phyloP scores from a whole-genome alignment of 441 rosid species.

The Jatropha podagrica region DNA sequence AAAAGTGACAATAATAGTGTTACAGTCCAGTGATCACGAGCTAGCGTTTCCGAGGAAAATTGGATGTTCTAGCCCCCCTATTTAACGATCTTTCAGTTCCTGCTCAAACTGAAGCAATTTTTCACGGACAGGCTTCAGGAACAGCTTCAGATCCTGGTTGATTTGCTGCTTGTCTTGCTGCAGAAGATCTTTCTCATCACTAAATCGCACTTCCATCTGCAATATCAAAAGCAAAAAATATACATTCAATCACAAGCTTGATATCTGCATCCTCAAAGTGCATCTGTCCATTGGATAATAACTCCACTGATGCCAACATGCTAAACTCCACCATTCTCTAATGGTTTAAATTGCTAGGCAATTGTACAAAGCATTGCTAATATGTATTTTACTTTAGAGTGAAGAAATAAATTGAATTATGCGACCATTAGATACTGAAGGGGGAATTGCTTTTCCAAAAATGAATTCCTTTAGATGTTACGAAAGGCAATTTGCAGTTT shows the following conservation, averaged over 20 bases:
- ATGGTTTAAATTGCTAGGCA: background rate
- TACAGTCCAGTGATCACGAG: constrained; percentile 14
- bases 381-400: background rate
- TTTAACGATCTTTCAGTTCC: constrained; percentile 79
- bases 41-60: constrained; percentile 5
- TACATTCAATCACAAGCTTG: background rate
- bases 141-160: constrained; percentile 58
- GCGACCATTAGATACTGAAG: background rate
- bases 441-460: too few relatives aligned
- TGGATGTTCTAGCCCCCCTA: background rate
- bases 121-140: constrained; percentile 75
- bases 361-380: background rate
- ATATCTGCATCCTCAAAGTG: background rate
- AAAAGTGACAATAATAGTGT: constrained; percentile 19
- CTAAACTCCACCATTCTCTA: background rate
- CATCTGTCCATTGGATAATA: background rate
- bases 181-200: constrained; percentile 60
- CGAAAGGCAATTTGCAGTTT: too few relatives aligned
- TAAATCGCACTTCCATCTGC: constrained; percentile 66
- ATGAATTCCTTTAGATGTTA: too few relatives aligned
- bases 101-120: constrained; percentile 75
- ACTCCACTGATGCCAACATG: background rate
- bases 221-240: background rate
- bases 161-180: constrained; percentile 56
- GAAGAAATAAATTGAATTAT: background rate